Base-by-base conservation (phyloP, 2,329 filamentous ascomycete species). In the Malbranchea zuffiana region DNA sequence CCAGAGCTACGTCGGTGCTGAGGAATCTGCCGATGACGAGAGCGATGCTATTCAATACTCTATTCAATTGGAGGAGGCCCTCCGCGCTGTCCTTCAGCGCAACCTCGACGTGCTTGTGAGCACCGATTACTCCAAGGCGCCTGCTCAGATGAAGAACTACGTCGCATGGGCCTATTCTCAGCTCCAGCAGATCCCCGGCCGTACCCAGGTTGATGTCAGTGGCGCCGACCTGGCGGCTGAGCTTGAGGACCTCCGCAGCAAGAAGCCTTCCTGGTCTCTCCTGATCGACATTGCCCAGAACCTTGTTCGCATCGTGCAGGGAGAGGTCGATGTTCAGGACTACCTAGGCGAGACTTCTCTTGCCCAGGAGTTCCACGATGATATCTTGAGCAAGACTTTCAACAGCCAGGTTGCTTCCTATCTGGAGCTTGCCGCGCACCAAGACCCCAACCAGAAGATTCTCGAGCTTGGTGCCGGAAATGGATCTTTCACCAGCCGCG, bases 351-450 rank as follows among this genome's bases (percentile, higher is more conserved):
- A n/a, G n/a, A n/a, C n/a, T n/a, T n/a, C n/a, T n/a, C n/a, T n/a
- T n/a, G n/a, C n/a, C n/a, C n/a, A n/a, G n/a, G n/a, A n/a, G n/a
- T n/a, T n/a, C n/a, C n/a, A n/a, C n/a, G n/a, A n/a, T n/a, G n/a
- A n/a, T n/a, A n/a, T n/a, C n/a, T n/a, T n/a, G n/a, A n/a, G n/a
- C n/a, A n/a, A n/a, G n/a, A n/a, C n/a, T n/a, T n/a, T n/a, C n/a
- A n/a, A n/a, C n/a, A n/a, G n/a, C n/a, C n/a, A n/a, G n/a, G 10
- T 32, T 17, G 7, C 6, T 7, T 13, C 45, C 40, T 50, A 44
- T 10, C 34, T 53, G 11, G 47, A 52, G 12, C 44, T 50, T 8
- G 48, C 54, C 40, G 50, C 47, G 3, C 51, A 53, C 13, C 46
- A 52, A 21, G 47, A 50, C 17, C 47, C 51, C 1, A 37, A 48